Conservation (phyloP, 768 basidiomycete species). For the Clavulina sp. region DNA sequence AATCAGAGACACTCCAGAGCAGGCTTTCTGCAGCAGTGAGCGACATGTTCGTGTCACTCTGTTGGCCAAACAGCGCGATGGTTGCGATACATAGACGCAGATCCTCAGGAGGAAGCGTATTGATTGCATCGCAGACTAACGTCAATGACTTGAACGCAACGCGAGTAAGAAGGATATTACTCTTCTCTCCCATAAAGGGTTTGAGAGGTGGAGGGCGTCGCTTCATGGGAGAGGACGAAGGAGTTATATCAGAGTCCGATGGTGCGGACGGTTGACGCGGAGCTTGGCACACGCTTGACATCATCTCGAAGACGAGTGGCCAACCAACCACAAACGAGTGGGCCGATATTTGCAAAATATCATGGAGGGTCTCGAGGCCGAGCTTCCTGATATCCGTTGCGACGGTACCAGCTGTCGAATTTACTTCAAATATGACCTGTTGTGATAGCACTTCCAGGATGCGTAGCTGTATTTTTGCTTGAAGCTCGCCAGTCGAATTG, state of each 20-base stretch:
- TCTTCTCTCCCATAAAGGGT: constrained; percentile 23
- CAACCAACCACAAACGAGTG: constrained; percentile 87
- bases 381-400: constrained; percentile 66
- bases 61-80: constrained; percentile 78
- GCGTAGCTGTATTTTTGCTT: constrained; percentile 56
- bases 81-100: constrained; percentile 80
- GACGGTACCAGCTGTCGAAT: constrained; percentile 27
- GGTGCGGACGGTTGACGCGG: constrained; percentile 17
- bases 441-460: constrained; percentile 72
- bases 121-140: constrained; percentile 83
- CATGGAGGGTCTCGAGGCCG: constrained; percentile 77
- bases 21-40: constrained; percentile 85
- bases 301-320: constrained; percentile 84
- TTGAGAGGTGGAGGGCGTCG: constrained; percentile 22
- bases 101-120: constrained; percentile 60
- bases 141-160: constrained; percentile 90
- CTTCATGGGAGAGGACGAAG: constrained; percentile 1
- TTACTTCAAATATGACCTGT: constrained; percentile 38
- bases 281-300: constrained; percentile 71
- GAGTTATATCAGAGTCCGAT: constrained; percentile 22
- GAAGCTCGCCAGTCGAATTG: constrained; percentile 37
- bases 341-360: constrained; percentile 79
- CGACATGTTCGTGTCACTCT: constrained; percentile 90
- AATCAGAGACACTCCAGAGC: constrained; percentile 92
- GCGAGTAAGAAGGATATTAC: constrained; percentile 61